phyloP scores from a whole-genome alignment of 352 stramenopile species.

The Pelagophyceae sp. region DNA sequence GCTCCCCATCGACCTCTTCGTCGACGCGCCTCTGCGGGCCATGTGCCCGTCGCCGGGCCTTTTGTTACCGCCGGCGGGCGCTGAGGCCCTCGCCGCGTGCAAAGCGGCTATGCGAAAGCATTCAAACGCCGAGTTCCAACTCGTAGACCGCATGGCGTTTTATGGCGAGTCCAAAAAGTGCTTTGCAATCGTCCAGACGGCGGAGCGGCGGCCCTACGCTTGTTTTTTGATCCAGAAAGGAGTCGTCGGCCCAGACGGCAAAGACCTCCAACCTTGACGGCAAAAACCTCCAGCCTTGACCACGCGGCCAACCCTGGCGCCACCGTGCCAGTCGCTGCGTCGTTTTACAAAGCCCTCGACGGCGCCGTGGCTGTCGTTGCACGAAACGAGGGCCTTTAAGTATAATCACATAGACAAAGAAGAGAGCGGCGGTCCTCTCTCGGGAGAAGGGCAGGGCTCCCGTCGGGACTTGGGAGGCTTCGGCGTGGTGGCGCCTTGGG shows the following conservation, averaged over 20 bases:
- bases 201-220: constrained; percentile 44
- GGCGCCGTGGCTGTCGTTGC: no score
- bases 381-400: no score
- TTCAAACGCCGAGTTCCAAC: constrained; percentile 22
- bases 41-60: constrained; percentile 37
- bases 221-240: constrained; percentile 45
- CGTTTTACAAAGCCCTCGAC: no score
- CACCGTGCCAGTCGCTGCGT: no score
- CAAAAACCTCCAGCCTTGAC: no score
- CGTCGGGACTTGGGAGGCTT: no score
- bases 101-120: constrained; percentile 28
- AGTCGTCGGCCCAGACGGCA: constrained; percentile 41
- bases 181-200: constrained; percentile 45
- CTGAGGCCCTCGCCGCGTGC: constrained; percentile 35
- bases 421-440: no score
- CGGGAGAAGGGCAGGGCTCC: no score
- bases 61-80: constrained; percentile 26
- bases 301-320: no score
- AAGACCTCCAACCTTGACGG: constrained; percentile 36
- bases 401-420: no score
- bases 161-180: constrained; percentile 40
- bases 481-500: no score
- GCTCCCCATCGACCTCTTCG: constrained; percentile 47
- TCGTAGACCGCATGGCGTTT: constrained; percentile 41
- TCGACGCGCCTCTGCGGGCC: constrained; percentile 27